Evolutionary conservation across 495 filamentous ascomycete species (phyloP), one percentile per base, ranked within the genome.

Genomic region (Penicillium roqueforti): DNA sequence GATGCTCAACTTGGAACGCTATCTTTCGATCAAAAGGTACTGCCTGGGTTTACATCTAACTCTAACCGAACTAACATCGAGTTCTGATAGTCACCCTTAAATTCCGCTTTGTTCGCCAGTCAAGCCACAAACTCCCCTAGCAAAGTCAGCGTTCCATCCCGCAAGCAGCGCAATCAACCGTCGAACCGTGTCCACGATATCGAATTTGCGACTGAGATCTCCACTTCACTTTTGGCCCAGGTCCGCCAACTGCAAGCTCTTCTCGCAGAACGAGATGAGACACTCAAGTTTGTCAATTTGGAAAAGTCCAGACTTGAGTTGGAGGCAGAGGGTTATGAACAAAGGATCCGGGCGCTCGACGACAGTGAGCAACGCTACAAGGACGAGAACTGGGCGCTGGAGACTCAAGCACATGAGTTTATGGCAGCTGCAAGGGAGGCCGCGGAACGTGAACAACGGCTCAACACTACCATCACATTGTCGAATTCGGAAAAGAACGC

Each of bases 311-410:
- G 81, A 50, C 76, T 97, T 16, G 92, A 96, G 67, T 70, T 87
- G 29, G 91, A 97, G 55, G 83, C 83, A 0, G 89, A 95, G 64
- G 82, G 82, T 1, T 83, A 95, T 53, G 79, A 84, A 50, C 85
- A 92, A 65, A 85, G 90, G 10, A 76, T 97, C 43, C 86, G 86
- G 60, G 77, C 77, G 6, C 75, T 97, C 31, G 91, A 96, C 61
- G 93, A 97, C 68, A 95, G 87, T 61, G 93, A 98, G 71, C 87
- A 91, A 67, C 83, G 88, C 16, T 95, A 92, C 69, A 97, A 96
- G 68, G 93, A 98, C 64, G 92, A 96, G 66, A 98, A 97, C 63
- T 98, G 93, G 93, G 88, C 86, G 55, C 78, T 98, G 39, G 93
- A 97, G 70, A 91, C 91, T 1, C 85, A 87, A 59, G 81, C 89